Evolutionary conservation across 148 eudicot genomes (phyloP).

Genomic region (Fagopyrum tataricum): DNA sequence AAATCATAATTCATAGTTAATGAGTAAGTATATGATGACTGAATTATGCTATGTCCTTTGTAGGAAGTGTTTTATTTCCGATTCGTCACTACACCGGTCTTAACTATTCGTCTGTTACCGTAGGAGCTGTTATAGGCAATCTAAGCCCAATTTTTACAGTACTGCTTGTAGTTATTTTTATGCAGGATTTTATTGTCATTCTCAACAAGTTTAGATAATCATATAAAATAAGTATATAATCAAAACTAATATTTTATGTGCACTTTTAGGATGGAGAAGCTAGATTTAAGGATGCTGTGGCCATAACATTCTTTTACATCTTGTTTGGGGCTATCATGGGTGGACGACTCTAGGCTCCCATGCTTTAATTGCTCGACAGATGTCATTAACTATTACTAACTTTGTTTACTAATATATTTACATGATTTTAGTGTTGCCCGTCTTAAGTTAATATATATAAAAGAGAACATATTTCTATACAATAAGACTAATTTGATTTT

Average conservation of each 20-base stretch:
- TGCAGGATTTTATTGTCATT: not conserved
- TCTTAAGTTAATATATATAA: too few relatives aligned
- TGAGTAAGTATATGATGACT: not conserved
- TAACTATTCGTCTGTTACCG: not conserved
- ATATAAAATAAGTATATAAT: too few relatives aligned
- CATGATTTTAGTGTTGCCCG: too few relatives aligned
- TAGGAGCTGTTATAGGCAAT: not conserved
- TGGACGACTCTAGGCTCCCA: too few relatives aligned
- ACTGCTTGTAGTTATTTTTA: not conserved
- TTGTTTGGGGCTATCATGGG: too few relatives aligned
- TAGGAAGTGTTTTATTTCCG: constrained; percentile 8
- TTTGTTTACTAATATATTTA: too few relatives aligned
- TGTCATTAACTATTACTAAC: too few relatives aligned
- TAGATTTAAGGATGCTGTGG: not conserved
- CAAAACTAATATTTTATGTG: not conserved
- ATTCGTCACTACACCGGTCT: not conserved
- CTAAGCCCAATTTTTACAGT: not conserved
- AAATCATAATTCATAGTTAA: too few relatives aligned
- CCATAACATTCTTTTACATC: too few relatives aligned
- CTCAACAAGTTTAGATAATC: not conserved
- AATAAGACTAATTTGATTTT: too few relatives aligned
- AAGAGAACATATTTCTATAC: too few relatives aligned
- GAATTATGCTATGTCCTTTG: not conserved
- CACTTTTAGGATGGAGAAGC: not conserved
- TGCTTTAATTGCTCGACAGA: too few relatives aligned